phyloP scores from a whole-genome alignment of 2,329 filamentous ascomycete species.

The Zymoseptoria pseudotritici region DNA sequence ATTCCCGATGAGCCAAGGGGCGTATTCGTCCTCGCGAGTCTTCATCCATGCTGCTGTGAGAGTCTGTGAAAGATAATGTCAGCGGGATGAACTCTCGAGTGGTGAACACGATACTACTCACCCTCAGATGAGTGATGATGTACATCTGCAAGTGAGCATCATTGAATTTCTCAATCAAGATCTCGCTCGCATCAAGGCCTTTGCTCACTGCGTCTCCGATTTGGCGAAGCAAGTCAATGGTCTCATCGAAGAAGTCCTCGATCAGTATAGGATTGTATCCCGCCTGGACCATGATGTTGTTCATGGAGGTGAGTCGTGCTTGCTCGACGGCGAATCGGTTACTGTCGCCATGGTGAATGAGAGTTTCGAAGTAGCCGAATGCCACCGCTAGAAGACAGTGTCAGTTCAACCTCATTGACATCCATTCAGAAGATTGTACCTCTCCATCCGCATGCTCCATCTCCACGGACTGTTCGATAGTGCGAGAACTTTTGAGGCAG shows the following conservation, averaged over 20 bases:
- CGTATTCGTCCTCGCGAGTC: slow-evolving; percentile 60
- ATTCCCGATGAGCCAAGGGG: slow-evolving; percentile 60
- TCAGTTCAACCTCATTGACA: slow-evolving; percentile 19
- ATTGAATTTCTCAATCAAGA: slow-evolving; percentile 57
- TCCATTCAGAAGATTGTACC: slow-evolving; percentile 52
- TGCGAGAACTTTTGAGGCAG: slow-evolving; percentile 78
- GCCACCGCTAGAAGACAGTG: slow-evolving; percentile 60
- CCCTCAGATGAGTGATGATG: slow-evolving; percentile 77
- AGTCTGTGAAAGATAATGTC: slow-evolving; percentile 45
- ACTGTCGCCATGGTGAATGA: slow-evolving; percentile 61
- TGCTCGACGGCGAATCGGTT: slow-evolving; percentile 62
- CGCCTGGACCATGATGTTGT: slow-evolving; percentile 60
- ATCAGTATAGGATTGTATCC: slow-evolving; percentile 64
- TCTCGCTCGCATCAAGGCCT: slow-evolving; percentile 42
- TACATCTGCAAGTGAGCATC: slow-evolving; percentile 57
- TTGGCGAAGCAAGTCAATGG: slow-evolving; percentile 58
- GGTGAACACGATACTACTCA: slow-evolving; percentile 23
- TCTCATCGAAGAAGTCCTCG: slow-evolving; percentile 78
- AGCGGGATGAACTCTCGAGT: not conserved
- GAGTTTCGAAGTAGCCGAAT: slow-evolving; percentile 85
- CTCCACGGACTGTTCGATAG: slow-evolving; percentile 80
- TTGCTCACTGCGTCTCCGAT: slow-evolving; percentile 50
- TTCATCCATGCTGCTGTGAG: slow-evolving; percentile 82
- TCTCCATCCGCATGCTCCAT: slow-evolving; percentile 97
- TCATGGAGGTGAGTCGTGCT: slow-evolving; percentile 63